phyloP scores from a whole-genome alignment of 768 basidiomycete species.

The Grammothele lineata region DNA sequence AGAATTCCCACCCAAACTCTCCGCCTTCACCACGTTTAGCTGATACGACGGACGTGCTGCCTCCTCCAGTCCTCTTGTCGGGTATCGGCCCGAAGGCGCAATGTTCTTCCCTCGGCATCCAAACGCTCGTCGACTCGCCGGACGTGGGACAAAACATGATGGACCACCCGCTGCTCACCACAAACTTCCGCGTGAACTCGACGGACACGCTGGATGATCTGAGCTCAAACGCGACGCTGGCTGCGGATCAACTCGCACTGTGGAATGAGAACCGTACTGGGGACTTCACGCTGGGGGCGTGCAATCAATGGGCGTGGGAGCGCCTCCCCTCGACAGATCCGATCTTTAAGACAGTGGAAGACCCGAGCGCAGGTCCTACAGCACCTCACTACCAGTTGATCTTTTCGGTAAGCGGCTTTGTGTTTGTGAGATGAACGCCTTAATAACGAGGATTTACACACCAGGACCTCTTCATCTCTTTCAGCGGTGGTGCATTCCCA shows the following conservation, averaged over 20 bases:
- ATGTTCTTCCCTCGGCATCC: neutral
- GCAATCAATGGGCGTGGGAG: neutral
- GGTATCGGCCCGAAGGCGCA: neutral
- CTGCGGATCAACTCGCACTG: neutral
- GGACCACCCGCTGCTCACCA: constrained; percentile 2
- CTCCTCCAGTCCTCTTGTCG: neutral
- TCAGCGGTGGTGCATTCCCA: neutral
- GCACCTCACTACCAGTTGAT: constrained; percentile 1
- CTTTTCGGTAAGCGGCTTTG: constrained; percentile 2
- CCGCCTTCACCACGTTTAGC: neutral
- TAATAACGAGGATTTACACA: no score
- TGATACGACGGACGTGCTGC: no score
- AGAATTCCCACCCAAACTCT: no score
- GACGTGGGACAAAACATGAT: neutral
- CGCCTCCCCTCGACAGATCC: neutral
- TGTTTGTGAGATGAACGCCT: neutral
- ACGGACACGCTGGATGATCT: constrained; percentile 1
- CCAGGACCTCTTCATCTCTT: neutral
- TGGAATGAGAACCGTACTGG: neutral
- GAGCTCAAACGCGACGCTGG: neutral
- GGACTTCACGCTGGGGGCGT: neutral
- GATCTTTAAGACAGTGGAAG: neutral
- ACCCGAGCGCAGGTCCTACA: neutral
- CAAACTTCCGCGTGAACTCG: neutral
- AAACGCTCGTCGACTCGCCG: neutral